phyloP scores from a whole-genome alignment of 345 rosid species.

The Salix caprea region DNA sequence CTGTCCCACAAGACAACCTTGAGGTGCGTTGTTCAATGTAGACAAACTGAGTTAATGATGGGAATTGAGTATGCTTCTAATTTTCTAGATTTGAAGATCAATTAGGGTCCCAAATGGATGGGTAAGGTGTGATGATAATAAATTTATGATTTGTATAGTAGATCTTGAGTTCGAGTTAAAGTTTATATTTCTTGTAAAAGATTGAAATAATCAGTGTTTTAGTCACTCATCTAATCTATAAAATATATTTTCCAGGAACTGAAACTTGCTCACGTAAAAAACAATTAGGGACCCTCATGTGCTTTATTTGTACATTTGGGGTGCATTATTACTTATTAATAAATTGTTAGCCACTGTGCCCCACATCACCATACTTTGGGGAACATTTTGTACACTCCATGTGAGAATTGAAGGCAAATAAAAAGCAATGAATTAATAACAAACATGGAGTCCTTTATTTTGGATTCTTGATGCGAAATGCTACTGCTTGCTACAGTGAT shows the following conservation, averaged over 20 bases:
- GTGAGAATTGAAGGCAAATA: neutral
- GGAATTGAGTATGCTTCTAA: slow-evolving; percentile 10
- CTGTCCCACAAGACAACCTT: neutral
- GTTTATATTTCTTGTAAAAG: too few species aligned
- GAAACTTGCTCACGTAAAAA: too few species aligned
- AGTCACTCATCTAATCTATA: fast-evolving
- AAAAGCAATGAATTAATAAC: neutral
- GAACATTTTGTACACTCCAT: neutral
- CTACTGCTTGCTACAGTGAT: neutral
- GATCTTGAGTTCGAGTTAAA: too few species aligned
- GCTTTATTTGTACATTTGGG: neutral
- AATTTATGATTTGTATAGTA: too few species aligned
- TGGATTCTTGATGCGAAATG: neutral
- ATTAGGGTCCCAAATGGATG: neutral
- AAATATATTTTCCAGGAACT: too few species aligned
- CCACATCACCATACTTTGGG: slow-evolving; percentile 8
- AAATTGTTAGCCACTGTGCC: slow-evolving; percentile 8
- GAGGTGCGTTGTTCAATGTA: slow-evolving; percentile 16
- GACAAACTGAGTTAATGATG: slow-evolving; percentile 23
- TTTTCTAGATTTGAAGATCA: neutral
- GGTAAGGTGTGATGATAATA: fast-evolving
- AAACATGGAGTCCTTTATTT: neutral
- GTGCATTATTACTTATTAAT: slow-evolving; percentile 13
- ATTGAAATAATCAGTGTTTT: too few species aligned
- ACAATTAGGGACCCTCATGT: slow-evolving; percentile 2